phyloP scores from a whole-genome alignment of 176 grass and related monocot genomes.

The Eleusine indica region DNA sequence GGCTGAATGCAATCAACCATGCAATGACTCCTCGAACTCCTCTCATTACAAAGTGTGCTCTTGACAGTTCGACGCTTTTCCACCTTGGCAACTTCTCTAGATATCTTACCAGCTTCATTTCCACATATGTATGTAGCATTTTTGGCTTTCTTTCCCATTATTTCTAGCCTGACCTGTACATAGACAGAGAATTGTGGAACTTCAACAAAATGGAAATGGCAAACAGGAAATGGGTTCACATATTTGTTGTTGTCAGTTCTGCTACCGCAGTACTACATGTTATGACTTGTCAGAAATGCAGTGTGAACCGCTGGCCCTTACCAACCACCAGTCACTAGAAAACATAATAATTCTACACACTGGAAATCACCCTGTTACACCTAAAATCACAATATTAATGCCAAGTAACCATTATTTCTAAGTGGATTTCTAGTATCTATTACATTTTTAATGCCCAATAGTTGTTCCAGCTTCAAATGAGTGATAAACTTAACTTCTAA shows the following conservation, averaged over 20 bases:
- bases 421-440: background rate
- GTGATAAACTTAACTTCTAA: background rate
- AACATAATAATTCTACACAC: background rate
- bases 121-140: conserved; percentile 84
- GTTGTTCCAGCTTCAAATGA: background rate
- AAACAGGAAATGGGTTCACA: background rate
- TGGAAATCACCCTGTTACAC: background rate
- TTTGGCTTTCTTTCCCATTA: conserved; percentile 91
- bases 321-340: background rate
- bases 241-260: background rate
- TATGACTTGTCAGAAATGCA: background rate
- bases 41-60: conserved; percentile 89
- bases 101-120: conserved; percentile 86
- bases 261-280: background rate
- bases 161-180: conserved; percentile 70
- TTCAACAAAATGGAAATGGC: conserved; percentile 6
- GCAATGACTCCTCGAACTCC: conserved; percentile 90
- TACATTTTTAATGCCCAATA: background rate
- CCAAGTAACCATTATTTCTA: background rate
- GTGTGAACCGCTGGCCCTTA: background rate
- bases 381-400: background rate
- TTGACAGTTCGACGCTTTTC: conserved; percentile 82
- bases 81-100: conserved; percentile 83
- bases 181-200: conserved; percentile 23
- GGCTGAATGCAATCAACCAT: conserved; percentile 56